These are phyloP conservation scores for Castanospermum australe DNA, from an alignment of 306 rosid species.

Conservation along the genomic window DNA sequence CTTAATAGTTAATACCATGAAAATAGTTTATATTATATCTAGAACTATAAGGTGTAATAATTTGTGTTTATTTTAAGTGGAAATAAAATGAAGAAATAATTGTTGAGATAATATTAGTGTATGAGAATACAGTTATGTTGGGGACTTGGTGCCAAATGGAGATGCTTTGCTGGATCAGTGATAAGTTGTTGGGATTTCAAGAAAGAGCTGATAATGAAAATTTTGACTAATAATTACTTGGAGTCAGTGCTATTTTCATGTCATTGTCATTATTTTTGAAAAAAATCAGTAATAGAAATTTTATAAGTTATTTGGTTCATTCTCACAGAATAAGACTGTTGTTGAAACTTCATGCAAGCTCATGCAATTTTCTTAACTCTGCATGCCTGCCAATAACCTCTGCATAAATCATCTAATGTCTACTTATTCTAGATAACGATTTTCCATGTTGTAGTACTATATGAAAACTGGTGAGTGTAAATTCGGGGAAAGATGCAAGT, in stretches of 20 bases:
- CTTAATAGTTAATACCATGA: neutral
- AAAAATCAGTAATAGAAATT: neutral
- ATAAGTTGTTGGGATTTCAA: neutral
- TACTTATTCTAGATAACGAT: neutral
- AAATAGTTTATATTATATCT: neutral
- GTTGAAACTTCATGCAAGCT: neutral
- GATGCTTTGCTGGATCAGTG: neutral
- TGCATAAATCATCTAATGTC: neutral
- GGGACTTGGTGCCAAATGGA: neutral
- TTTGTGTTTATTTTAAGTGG: neutral
- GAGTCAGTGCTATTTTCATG: neutral
- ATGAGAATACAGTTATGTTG: too few relatives aligned
- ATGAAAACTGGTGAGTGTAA: slow-evolving; percentile 95
- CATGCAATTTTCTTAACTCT: neutral
- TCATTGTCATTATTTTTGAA: neutral
- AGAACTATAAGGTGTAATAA: neutral
- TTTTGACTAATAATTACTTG: too few relatives aligned
- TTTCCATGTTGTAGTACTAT: slow-evolving; percentile 53
- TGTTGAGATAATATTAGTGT: neutral
- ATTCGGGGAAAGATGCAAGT: slow-evolving; percentile 85
- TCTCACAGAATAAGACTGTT: neutral
- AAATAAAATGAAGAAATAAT: neutral
- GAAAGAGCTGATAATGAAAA: neutral
- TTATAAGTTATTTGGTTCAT: neutral
- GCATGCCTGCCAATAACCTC: neutral